phyloP scores from a whole-genome alignment of 106 monocot species.

The Dioscorea dumetorum region DNA sequence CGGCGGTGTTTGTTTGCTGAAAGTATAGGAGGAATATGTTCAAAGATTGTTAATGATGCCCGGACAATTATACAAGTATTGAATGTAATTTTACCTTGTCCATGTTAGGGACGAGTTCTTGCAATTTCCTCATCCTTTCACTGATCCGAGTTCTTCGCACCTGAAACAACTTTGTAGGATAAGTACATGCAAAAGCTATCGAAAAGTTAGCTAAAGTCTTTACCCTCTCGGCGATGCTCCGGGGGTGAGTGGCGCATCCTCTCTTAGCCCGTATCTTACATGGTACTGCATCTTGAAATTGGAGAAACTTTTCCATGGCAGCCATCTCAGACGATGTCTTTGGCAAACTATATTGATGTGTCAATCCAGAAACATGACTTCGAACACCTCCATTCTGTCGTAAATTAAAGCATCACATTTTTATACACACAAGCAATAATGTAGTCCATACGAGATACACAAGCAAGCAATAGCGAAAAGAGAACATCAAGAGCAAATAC shows the following conservation, averaged over 20 bases:
- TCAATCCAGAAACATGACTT: slow-evolving; percentile 24
- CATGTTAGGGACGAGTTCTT: slow-evolving; percentile 98
- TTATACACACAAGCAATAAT: neutral
- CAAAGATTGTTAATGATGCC: neutral
- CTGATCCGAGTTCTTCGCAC: slow-evolving; percentile 91
- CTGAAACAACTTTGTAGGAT: slow-evolving; percentile 21
- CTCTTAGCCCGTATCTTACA: slow-evolving; percentile 86
- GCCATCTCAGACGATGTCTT: slow-evolving; percentile 64
- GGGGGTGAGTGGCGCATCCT: slow-evolving; percentile 87
- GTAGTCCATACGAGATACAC: no score
- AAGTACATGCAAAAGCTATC: no score
- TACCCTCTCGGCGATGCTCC: slow-evolving; percentile 94
- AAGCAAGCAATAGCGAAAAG: neutral
- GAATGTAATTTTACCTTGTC: slow-evolving; percentile 61
- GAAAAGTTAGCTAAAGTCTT: neutral
- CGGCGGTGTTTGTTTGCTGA: slow-evolving; percentile 92
- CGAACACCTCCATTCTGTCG: slow-evolving; percentile 30
- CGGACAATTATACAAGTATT: neutral
- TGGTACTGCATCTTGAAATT: slow-evolving; percentile 88
- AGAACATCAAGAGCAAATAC: slow-evolving; percentile 16
- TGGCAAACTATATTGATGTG: slow-evolving; percentile 72
- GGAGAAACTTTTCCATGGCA: slow-evolving; percentile 62
- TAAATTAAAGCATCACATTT: neutral
- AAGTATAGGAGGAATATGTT: neutral
- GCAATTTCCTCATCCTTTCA: slow-evolving; percentile 92